Conservation (phyloP, 2,329 filamentous ascomycete species). For the Fusarium longipes region DNA sequence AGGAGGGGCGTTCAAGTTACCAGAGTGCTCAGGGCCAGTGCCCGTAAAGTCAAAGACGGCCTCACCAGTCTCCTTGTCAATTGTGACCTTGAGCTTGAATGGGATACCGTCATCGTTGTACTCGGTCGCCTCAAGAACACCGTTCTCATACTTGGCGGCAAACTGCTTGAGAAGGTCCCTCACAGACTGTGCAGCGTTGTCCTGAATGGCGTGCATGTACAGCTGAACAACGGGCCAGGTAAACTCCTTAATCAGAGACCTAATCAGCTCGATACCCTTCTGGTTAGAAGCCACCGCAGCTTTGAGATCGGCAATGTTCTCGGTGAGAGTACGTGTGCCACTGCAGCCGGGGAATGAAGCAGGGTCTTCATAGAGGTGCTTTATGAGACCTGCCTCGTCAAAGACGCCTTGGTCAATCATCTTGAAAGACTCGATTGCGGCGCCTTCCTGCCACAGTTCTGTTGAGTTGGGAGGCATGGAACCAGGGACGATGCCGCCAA, state of each 20-base stretch:
- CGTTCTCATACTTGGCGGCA: conserved; percentile 74
- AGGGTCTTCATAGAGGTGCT: conserved; percentile 60
- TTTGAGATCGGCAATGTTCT: conserved; percentile 88
- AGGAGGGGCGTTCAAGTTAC: conserved; percentile 47
- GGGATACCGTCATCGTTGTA: conserved; percentile 89
- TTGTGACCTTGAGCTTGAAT: conserved; percentile 79
- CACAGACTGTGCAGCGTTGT: conserved; percentile 82
- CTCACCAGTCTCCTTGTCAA: conserved; percentile 78
- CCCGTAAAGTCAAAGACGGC: conserved; percentile 69
- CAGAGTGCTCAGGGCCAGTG: conserved; percentile 47
- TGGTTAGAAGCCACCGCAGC: conserved; percentile 88
- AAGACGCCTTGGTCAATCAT: conserved; percentile 45
- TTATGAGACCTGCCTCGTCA: conserved; percentile 65
- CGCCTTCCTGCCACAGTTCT: conserved; percentile 68
- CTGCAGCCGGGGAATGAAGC: conserved; percentile 53
- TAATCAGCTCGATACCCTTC: conserved; percentile 83
- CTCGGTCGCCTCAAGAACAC: conserved; percentile 78
- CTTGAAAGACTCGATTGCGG: conserved; percentile 60
- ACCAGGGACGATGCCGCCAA: conserved; percentile 73
- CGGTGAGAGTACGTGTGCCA: conserved; percentile 75
- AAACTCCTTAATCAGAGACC: conserved; percentile 79
- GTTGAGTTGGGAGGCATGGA: conserved; percentile 79
- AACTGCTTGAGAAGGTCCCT: conserved; percentile 78
- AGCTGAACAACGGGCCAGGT: conserved; percentile 81
- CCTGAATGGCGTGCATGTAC: conserved; percentile 86